phyloP scores from a whole-genome alignment of 495 filamentous ascomycete genomes.

The Cairneyella variabilis region DNA sequence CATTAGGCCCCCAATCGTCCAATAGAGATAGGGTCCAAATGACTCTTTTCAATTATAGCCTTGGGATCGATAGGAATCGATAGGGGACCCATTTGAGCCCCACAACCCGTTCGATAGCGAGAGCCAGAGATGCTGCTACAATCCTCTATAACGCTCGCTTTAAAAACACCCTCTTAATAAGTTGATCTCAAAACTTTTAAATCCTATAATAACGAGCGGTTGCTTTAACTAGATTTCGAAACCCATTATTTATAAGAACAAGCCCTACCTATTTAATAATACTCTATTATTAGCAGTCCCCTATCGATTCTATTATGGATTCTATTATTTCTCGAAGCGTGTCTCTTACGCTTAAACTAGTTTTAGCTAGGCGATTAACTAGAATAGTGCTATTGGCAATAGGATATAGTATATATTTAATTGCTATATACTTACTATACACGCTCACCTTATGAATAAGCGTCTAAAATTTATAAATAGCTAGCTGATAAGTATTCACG shows the following conservation, averaged over 20 bases:
- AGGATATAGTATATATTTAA: too few relatives aligned
- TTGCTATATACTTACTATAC: too few relatives aligned
- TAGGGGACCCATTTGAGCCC: neutral
- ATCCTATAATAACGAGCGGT: neutral
- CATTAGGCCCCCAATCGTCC: conserved; percentile 39
- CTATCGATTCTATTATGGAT: too few relatives aligned
- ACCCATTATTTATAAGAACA: neutral
- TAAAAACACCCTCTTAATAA: neutral
- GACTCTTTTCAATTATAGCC: neutral
- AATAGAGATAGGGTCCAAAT: conserved; percentile 59
- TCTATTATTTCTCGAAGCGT: too few relatives aligned
- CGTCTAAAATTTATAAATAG: too few relatives aligned
- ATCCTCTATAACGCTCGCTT: neutral
- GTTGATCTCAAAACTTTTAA: neutral
- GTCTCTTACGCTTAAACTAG: too few relatives aligned
- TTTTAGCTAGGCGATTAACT: too few relatives aligned
- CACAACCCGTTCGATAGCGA: neutral
- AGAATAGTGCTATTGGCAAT: too few relatives aligned
- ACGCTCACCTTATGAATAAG: too few relatives aligned
- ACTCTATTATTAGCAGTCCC: too few relatives aligned
- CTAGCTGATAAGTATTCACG: too few relatives aligned
- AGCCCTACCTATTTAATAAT: too few relatives aligned
- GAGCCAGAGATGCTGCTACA: neutral
- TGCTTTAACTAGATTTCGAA: neutral
- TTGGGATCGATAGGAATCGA: neutral